Evolutionary conservation across 768 basidiomycete species (phyloP), one percentile per base, ranked within the genome.

Genomic region (Rhodotorula diobovata): DNA sequence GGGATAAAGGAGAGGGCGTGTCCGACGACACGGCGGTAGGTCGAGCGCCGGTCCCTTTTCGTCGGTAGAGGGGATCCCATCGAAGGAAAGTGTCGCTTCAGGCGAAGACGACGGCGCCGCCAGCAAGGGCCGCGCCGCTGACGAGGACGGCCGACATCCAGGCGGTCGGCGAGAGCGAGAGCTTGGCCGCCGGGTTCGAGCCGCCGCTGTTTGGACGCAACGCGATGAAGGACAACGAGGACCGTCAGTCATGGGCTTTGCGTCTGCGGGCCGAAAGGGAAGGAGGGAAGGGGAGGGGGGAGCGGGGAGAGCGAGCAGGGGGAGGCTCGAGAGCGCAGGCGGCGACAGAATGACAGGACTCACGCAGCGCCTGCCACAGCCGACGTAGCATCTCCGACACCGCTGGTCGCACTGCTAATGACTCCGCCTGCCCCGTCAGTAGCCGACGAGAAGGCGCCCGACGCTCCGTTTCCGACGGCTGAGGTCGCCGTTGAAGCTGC

Each of bases 21-120:
- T n/a, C n/a, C n/a, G n/a, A n/a, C n/a, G n/a, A n/a, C n/a, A n/a
- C n/a, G n/a, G n/a, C n/a, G n/a, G n/a, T n/a, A n/a, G n/a, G n/a
- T n/a, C n/a, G n/a, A n/a, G n/a, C n/a, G n/a, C n/a, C n/a, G n/a
- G n/a, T n/a, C n/a, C n/a, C n/a, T n/a, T n/a, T n/a, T n/a, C n/a
- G n/a, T n/a, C 28, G 12, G 15, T 46, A 21, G 18, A 18, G 12
- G 41, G 41, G 41, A 30, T 53, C 51, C 51, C 12, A 6, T n/a
- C 51, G 53, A 32, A 15, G 15, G 30, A 30, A 23, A 35, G 32
- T 10, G 34, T 9, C 34, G 55, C 12, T n/a, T 69, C 58, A 71
- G 8, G 56, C 60, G 39, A 71, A 50, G 39, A 66, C 64, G 61
- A 66, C 18, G 4, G 69, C 63, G 21, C 69, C 69, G 30, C 69